Base-by-base conservation (phyloP, 345 rosid species). In the Pistacia atlantica region DNA sequence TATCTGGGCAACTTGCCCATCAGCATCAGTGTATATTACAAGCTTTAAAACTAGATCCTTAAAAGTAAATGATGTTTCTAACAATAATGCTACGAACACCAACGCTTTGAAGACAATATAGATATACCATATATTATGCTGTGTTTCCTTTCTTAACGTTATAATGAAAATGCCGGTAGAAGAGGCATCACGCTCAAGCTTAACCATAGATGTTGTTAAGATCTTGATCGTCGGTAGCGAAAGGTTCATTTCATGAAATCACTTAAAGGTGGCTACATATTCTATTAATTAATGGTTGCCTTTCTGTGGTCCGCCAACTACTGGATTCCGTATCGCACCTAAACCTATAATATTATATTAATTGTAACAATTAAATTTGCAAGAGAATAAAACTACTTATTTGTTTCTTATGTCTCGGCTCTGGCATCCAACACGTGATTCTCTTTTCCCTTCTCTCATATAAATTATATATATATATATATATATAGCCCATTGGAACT, bases 161-260 rank as follows among this genome's bases (percentile, higher is more conserved):
- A 10, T 67, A 46, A 49, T 49, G 33, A 48, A 22, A 8, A 67
- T 25, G 42, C 20, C 22, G 71, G 71, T 49, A 51, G 18, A 56
- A 7, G 18, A 12, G 55, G 1, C 9, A 22, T 59, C 63, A 71
- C 17, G 45, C 28, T 71, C 48, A 25, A 25, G 33, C 33, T 31
- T 31, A 2, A 17, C 2, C 3, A 12, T 9, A 31, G 17, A 61
- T 61, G 38, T 9, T 3, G 8, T 12, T 13, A 25, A 28, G 72
- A 48, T 68, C 57, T 64, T 35, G 74, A 62, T 17, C 61, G 73
- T 54, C 73, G 8, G 45, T 52, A 16, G 45, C 18, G 73, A 16
- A 16, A 69, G 45, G 72, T 69, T 69, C 60, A 52, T 37, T 52
- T 69, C 38, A 22, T 56, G 11, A 2, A 37, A 69, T 69, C 58